phyloP scores from a whole-genome alignment of 306 rosid genomes.

The Hippophae tibetana region DNA sequence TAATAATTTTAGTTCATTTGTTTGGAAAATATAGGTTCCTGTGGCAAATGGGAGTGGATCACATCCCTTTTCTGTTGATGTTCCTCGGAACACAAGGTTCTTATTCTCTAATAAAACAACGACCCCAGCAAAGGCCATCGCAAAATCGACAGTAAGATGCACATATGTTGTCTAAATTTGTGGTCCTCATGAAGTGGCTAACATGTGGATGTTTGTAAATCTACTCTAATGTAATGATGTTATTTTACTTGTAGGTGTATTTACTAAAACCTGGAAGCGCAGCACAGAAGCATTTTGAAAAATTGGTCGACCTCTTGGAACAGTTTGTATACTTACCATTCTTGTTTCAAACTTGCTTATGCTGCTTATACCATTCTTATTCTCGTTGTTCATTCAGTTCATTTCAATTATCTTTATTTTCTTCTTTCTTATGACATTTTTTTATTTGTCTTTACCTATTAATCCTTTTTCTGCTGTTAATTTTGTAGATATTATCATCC shows the following conservation, averaged over 20 bases:
- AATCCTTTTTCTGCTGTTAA: slow-evolving; percentile 11
- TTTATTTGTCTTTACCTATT: slow-evolving; percentile 13
- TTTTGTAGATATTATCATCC: slow-evolving; percentile 88
- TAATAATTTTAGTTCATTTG: neutral
- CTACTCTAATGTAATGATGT: slow-evolving; percentile 18
- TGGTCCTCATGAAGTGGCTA: slow-evolving; percentile 11
- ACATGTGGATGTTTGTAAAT: slow-evolving; percentile 12
- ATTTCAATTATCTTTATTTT: slow-evolving; percentile 7
- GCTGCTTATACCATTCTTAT: too few relatives aligned
- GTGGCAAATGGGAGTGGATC: slow-evolving; percentile 97
- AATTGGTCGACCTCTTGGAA: slow-evolving; percentile 94
- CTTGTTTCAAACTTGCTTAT: too few relatives aligned
- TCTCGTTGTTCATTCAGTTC: too few relatives aligned
- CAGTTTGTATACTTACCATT: slow-evolving; percentile 67
- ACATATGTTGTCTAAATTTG: slow-evolving; percentile 12
- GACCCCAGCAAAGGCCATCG: slow-evolving; percentile 84
- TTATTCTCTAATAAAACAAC: slow-evolving; percentile 79
- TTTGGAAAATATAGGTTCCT: slow-evolving; percentile 61
- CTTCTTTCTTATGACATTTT: slow-evolving; percentile 8
- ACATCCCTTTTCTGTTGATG: slow-evolving; percentile 84
- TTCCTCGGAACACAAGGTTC: slow-evolving; percentile 90
- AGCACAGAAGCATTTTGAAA: slow-evolving; percentile 62
- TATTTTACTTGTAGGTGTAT: slow-evolving; percentile 61
- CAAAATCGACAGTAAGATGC: slow-evolving; percentile 82
- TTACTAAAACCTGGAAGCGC: slow-evolving; percentile 75